Base-by-base conservation (phyloP, 257 asterid species). In the Oldenlandia corymbosa region DNA sequence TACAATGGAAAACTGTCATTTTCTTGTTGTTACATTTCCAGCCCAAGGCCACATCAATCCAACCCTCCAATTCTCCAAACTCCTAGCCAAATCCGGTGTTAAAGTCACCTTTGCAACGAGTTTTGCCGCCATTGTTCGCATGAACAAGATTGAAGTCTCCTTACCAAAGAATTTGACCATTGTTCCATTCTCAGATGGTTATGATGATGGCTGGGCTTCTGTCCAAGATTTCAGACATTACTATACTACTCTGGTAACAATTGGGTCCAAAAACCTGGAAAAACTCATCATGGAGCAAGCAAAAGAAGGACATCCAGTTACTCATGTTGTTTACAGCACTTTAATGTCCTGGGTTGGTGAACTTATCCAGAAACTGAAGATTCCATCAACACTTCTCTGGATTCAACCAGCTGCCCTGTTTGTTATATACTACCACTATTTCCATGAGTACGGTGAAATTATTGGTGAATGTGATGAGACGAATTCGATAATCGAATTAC, bases 41-140 rank as follows among this genome's bases (percentile, higher is more conserved):
- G 79, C 71, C 0, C 96, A 83, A 60, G 91, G 95, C 62, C 94
- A 89, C 37, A 76, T 89, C 70, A 89, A 89, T 53, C 96, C 96
- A 0, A 17, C 86, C 42, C 89, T 86, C 17, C 86, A 76, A 0
- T 79, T 84, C 16, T 84, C 93, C 51, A 77, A 84, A 62, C 53
- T 58, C 26, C 85, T 86, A 2, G 41, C 75, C 57, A 34, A 58
- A 70, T 49, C 74, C 64, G 91, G 93, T 59, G 63, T 67, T 7
- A 31, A 69, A 0, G 92, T 83, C 75, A 90, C 94, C 62, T 81
- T 83, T 51, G 66, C 68, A 71, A 81, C 91, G 18, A 68, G 73
- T 62, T 20, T 75, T 6, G 28, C 65, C 39, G 95, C 86, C 0
- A 71, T 28, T 10, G 76, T 71, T 10, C 82, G 71, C 41, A 71